Conservation (phyloP, 768 basidiomycete genomes). For the Xerocomellus intermedius region DNA sequence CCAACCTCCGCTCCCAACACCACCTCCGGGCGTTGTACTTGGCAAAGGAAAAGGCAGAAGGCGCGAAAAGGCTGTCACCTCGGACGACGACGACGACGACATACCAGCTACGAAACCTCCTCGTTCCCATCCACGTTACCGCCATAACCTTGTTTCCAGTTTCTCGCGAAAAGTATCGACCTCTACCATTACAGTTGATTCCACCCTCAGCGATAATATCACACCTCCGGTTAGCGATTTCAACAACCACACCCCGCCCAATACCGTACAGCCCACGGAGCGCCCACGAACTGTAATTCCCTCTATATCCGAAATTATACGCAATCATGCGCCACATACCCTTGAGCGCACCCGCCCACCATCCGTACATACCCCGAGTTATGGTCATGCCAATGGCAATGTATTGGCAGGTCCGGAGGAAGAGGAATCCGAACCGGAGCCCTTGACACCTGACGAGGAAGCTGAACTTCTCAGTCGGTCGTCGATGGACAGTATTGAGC, state of each 20-base stretch:
- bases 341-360: slow-evolving; percentile 47
- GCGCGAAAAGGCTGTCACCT: slow-evolving; percentile 34
- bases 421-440: slow-evolving; percentile 50
- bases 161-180: slow-evolving; percentile 27
- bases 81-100: slow-evolving; percentile 57
- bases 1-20: slow-evolving; percentile 80
- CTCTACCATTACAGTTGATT: slow-evolving; percentile 32
- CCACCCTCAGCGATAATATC: slow-evolving; percentile 17
- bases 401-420: slow-evolving; percentile 47
- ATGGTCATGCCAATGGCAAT: slow-evolving; percentile 48
- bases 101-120: slow-evolving; percentile 13
- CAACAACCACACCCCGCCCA: slow-evolving; percentile 6
- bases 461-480: slow-evolving; percentile 71
- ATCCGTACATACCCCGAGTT: slow-evolving; percentile 46
- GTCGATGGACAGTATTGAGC: slow-evolving; percentile 83
- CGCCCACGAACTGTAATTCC: slow-evolving; percentile 57
- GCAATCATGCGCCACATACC: slow-evolving; percentile 66
- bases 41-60: slow-evolving; percentile 43
- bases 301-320: slow-evolving; percentile 87
- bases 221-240: slow-evolving; percentile 9
- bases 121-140: slow-evolving; percentile 21
- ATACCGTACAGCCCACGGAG: slow-evolving; percentile 23
- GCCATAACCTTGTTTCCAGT: slow-evolving; percentile 18
- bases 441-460: slow-evolving; percentile 53
- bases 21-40: slow-evolving; percentile 75